These are phyloP conservation scores for Venturia carpophila DNA, from an alignment of 2,329 filamentous ascomycete genomes.

Conservation along the genomic window DNA sequence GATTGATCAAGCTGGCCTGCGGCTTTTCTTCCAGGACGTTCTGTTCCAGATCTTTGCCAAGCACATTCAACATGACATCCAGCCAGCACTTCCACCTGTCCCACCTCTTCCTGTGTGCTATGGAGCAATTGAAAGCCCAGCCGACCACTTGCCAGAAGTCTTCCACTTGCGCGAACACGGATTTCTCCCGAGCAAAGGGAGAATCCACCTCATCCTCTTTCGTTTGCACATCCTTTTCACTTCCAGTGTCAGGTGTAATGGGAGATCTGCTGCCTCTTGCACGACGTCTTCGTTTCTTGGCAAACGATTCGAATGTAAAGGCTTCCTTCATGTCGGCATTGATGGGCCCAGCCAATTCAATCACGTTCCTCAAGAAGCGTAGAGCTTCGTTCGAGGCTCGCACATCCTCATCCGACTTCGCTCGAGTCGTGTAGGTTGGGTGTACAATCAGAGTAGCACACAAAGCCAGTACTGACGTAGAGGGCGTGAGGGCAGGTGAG, in stretches of 20 bases:
- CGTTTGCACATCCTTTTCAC: constrained; percentile 31
- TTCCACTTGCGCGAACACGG: constrained; percentile 66
- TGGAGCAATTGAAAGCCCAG: constrained; percentile 89
- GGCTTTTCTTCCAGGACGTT: constrained; percentile 21
- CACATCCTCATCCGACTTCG: constrained; percentile 51
- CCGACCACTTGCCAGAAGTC: constrained; percentile 87
- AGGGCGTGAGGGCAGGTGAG: constrained; percentile 53
- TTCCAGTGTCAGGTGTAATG: constrained; percentile 23
- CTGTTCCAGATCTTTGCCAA: constrained; percentile 60
- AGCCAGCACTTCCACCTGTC: constrained; percentile 74
- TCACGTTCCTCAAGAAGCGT: constrained; percentile 60
- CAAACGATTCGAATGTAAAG: constrained; percentile 53
- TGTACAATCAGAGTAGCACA: constrained; percentile 78
- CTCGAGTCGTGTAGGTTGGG: constrained; percentile 67
- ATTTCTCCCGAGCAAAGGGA: constrained; percentile 54
- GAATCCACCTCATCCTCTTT: constrained; percentile 46
- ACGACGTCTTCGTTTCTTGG: constrained; percentile 22
- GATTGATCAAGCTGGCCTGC: constrained; percentile 50
- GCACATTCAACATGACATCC: constrained; percentile 66
- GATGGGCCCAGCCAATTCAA: constrained; percentile 59
- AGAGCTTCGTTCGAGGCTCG: constrained; percentile 60
- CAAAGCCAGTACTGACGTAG: constrained; percentile 65
- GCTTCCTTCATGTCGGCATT: constrained; percentile 62
- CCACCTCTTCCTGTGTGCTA: constrained; percentile 67
- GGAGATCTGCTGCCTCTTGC: constrained; percentile 18